Evolutionary conservation across 1,139 yeast genomes (phyloP).

Genomic region (Taphrina flavorubra): DNA sequence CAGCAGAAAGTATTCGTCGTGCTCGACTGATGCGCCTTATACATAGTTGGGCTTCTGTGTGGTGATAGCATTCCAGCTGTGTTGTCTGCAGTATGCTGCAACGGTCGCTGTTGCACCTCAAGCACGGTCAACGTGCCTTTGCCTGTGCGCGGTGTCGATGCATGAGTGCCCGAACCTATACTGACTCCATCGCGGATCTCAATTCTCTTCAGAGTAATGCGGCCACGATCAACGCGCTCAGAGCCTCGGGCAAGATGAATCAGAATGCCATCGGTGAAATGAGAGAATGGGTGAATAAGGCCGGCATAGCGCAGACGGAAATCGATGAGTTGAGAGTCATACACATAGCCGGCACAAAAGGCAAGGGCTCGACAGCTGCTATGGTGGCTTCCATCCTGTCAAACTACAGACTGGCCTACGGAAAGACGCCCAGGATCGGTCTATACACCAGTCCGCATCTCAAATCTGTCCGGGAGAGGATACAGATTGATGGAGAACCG

Average conservation of each 20-base stretch:
- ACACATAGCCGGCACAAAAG: slow-evolving; percentile 97
- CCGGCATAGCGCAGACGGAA: slow-evolving; percentile 74
- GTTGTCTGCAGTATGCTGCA: background rate
- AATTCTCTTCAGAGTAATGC: slow-evolving; percentile 90
- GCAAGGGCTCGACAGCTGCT: slow-evolving; percentile 98
- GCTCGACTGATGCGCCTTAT: background rate
- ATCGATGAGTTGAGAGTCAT: slow-evolving; percentile 76
- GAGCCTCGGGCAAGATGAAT: slow-evolving; percentile 74
- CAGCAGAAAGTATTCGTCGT: background rate
- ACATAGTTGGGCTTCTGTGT: too few relatives aligned
- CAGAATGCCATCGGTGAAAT: slow-evolving; percentile 81
- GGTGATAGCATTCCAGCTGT: too few relatives aligned
- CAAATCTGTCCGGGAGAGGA: slow-evolving; percentile 89
- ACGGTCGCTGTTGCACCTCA: background rate
- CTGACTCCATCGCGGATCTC: slow-evolving; percentile 82
- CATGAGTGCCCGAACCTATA: slow-evolving; percentile 8
- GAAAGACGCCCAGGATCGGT: slow-evolving; percentile 63
- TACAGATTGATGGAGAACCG: slow-evolving; percentile 85
- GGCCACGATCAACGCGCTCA: slow-evolving; percentile 82
- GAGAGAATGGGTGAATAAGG: slow-evolving; percentile 85
- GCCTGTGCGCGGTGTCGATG: background rate
- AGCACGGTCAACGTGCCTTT: background rate
- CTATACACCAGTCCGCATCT: slow-evolving; percentile 94
- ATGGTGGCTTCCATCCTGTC: slow-evolving; percentile 80
- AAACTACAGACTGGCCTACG: slow-evolving; percentile 55